Evolutionary conservation across 805 yeast genomes (phyloP), one percentile per base, ranked within the genome.

Genomic region (Suhomyces faveliae): DNA sequence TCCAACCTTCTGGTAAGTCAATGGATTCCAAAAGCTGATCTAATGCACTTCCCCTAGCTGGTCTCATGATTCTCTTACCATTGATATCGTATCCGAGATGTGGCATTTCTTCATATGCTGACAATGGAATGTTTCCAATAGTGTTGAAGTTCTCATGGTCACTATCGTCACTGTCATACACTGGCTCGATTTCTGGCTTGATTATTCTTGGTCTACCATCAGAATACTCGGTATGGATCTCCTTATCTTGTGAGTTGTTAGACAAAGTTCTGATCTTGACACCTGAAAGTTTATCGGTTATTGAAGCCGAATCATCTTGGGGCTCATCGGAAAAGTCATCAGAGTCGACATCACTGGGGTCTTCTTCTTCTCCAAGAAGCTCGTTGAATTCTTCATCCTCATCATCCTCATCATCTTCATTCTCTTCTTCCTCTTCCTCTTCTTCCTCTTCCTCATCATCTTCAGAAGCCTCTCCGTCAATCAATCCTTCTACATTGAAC

Each of bases 1-100:
- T 94, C 98, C 98, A 94, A 21, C 99, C 99, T 68, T 89, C 95
- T 11, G 99, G 99, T 53, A 94, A 75, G 52, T 94, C 99, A 51
- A 94, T 94, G 24, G 84, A 76, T 61, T 92, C 99, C 54, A 94
- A 73, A 52, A 94, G 77, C 60, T 85, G 87, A 61, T 94, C 98
- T 55, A 94, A 77, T 1, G 98, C 99, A 49, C 95, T 83, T 11
- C 97, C 96, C 60, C 89, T 86, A 8, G 98, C 99, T 10, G 99
- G 99, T 67, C 99, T 83, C 98, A 94, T 92, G 62, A 94, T 91
- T 63, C 99, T 82, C 65, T 91, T 92, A 61, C 99, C 99, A 64
- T 94, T 94, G 60, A 94, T 91, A 65, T 89, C 92, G 67, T 94
- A 94, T 49, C 99, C 98, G 51, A 94, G 83, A 64, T 94, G 99